Conservation (phyloP, 1,284 basidiomycete species). For the Nidula niveotomentosa region DNA sequence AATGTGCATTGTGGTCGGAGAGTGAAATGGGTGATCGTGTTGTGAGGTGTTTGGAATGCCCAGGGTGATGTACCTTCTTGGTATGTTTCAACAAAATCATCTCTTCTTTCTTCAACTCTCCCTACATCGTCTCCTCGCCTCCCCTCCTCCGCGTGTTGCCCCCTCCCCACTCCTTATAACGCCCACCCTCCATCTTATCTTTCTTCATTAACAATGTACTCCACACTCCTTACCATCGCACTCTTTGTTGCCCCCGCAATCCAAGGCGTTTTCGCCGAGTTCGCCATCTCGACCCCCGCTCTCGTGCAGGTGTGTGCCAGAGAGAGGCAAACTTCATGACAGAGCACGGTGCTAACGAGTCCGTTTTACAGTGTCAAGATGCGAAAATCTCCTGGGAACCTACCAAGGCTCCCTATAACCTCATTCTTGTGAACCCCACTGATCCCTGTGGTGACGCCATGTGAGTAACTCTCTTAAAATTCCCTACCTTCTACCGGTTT, state of each 20-base stretch:
- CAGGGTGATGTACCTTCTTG: neutral
- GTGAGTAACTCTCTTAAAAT: constrained; percentile 37
- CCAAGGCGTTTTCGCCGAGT: constrained; percentile 49
- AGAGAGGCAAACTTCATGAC: constrained; percentile 2
- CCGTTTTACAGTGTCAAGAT: constrained; percentile 48
- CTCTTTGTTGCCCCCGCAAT: constrained; percentile 61
- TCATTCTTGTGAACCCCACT: constrained; percentile 50
- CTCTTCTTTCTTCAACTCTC: neutral
- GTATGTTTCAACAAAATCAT: constrained; percentile 1
- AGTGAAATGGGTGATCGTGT: constrained; percentile 8
- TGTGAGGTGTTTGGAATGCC: constrained; percentile 14
- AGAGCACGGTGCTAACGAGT: neutral
- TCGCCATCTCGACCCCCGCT: constrained; percentile 49
- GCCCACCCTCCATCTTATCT: constrained; percentile 20
- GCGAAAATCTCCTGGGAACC: constrained; percentile 54
- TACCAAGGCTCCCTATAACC: constrained; percentile 51
- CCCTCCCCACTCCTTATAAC: constrained; percentile 9
- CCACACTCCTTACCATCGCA: constrained; percentile 71
- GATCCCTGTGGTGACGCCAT: constrained; percentile 59
- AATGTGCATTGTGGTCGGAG: constrained; percentile 7
- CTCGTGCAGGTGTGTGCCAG: constrained; percentile 49
- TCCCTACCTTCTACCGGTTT: neutral
- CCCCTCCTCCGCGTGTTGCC: constrained; percentile 19
- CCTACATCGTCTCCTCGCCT: constrained; percentile 9
- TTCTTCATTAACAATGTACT: constrained; percentile 57